These are phyloP conservation scores for Chlorella sp. DNA, from an alignment of 139 green algal species.

Conservation along the genomic window DNA sequence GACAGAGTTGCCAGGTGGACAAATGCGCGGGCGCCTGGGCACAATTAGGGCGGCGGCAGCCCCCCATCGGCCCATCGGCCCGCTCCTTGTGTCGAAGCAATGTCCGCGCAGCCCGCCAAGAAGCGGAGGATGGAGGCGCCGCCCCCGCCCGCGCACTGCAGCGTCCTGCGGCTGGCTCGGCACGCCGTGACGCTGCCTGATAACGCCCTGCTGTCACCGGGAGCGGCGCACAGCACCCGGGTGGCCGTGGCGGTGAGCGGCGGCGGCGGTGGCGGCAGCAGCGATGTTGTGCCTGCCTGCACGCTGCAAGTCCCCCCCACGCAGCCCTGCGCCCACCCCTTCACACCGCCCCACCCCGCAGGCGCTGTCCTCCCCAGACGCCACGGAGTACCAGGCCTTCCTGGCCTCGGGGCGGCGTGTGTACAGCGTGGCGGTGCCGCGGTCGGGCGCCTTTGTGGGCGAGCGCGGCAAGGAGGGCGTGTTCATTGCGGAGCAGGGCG, in stretches of 20 bases:
- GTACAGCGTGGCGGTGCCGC: slow-evolving; percentile 12
- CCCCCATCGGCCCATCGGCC: neutral
- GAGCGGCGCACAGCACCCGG: slow-evolving; percentile 24
- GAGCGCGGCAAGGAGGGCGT: slow-evolving; percentile 45
- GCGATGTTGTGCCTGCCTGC: neutral
- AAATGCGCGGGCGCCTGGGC: too few relatives aligned
- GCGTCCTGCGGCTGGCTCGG: neutral
- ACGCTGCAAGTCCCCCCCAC: neutral
- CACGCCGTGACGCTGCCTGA: neutral
- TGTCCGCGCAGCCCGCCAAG: neutral
- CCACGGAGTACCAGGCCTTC: slow-evolving; percentile 10
- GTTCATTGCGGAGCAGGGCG: slow-evolving; percentile 27
- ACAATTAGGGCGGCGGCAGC: too few relatives aligned
- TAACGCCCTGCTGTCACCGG: slow-evolving; percentile 8
- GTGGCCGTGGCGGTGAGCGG: slow-evolving; percentile 35
- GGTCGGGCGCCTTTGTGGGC: neutral
- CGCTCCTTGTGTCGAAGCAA: neutral
- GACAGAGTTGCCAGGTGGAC: too few relatives aligned
- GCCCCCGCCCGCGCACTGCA: neutral
- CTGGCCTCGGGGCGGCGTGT: slow-evolving; percentile 23
- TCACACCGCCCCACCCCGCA: neutral
- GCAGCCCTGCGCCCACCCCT: neutral
- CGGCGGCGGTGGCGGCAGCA: neutral
- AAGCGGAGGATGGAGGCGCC: neutral
- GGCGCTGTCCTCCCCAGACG: neutral